phyloP scores from a whole-genome alignment of 768 basidiomycete species.

The Pleurotus platypus region DNA sequence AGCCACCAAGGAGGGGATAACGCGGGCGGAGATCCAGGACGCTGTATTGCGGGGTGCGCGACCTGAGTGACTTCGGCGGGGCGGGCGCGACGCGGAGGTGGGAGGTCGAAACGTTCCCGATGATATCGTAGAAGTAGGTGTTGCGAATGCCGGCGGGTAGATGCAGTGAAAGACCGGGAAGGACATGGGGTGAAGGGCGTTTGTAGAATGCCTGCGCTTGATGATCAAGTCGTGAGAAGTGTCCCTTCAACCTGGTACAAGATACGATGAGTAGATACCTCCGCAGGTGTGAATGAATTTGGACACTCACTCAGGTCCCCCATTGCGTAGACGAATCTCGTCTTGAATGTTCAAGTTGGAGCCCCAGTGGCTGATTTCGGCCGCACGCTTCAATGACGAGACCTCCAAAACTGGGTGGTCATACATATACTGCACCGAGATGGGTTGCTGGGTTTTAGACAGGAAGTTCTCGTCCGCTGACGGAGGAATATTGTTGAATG shows the following conservation, averaged over 20 bases:
- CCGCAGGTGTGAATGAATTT: background rate
- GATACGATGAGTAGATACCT: background rate
- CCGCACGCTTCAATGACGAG: slow-evolving; percentile 64
- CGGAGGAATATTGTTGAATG: slow-evolving; percentile 71
- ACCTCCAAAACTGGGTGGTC: slow-evolving; percentile 82
- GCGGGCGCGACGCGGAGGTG: slow-evolving; percentile 70
- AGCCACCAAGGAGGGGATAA: slow-evolving; percentile 92
- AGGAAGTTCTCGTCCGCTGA: slow-evolving; percentile 58
- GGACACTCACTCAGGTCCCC: slow-evolving; percentile 76
- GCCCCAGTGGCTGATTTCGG: slow-evolving; percentile 98
- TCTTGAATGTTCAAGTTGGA: slow-evolving; percentile 93
- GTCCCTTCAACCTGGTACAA: slow-evolving; percentile 76
- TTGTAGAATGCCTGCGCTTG: slow-evolving; percentile 74
- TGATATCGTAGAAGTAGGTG: slow-evolving; percentile 86
- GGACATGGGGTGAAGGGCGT: slow-evolving; percentile 60
- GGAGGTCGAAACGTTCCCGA: slow-evolving; percentile 97
- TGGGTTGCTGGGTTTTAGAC: slow-evolving; percentile 54
- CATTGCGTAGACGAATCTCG: slow-evolving; percentile 80
- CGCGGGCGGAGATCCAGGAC: slow-evolving; percentile 82
- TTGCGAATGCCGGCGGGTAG: slow-evolving; percentile 82
- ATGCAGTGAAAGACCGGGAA: slow-evolving; percentile 70
- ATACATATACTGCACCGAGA: slow-evolving; percentile 77
- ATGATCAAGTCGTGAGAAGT: slow-evolving; percentile 90
- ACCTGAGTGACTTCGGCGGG: slow-evolving; percentile 35
- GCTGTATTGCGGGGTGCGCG: slow-evolving; percentile 50